Percentiles rank a stretch among this genome's conserved stretches.
These are phyloP conservation scores for Excoecaria agallocha DNA, from an alignment of 345 rosid genomes.

Conservation along the genomic window DNA sequence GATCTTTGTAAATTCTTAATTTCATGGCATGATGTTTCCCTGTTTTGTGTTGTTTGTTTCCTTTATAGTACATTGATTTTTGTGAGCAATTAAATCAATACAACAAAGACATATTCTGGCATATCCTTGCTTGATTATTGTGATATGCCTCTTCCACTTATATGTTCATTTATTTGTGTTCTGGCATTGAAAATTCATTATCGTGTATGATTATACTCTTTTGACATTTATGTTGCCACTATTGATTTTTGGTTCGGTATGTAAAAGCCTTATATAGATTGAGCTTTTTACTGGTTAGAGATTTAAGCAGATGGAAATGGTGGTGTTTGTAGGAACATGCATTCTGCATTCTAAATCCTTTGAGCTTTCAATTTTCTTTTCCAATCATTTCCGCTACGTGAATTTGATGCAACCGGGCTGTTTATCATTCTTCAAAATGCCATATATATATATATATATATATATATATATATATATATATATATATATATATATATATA, in stretches of 20 bases:
- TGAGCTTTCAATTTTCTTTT: background rate
- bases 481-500: too few relatives aligned
- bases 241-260: too few relatives aligned
- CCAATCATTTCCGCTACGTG: background rate
- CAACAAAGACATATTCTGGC: background rate
- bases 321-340: too few relatives aligned
- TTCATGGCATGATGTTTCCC: background rate
- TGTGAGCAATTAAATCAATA: constrained; percentile 1
- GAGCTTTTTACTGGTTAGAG: too few relatives aligned
- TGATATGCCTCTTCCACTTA: background rate
- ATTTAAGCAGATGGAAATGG: too few relatives aligned
- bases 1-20: background rate
- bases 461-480: too few relatives aligned
- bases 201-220: background rate
- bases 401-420: background rate
- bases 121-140: background rate
- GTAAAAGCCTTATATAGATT: too few relatives aligned
- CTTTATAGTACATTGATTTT: background rate
- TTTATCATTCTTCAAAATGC: background rate
- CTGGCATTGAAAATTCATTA: background rate
- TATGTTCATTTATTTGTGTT: background rate
- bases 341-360: background rate
- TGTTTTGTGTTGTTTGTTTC: background rate
- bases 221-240: constrained; percentile 25
- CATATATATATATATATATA: too few relatives aligned